phyloP scores from a whole-genome alignment of 352 stramenopile genomes.

The Globisporangium orthogonon region DNA sequence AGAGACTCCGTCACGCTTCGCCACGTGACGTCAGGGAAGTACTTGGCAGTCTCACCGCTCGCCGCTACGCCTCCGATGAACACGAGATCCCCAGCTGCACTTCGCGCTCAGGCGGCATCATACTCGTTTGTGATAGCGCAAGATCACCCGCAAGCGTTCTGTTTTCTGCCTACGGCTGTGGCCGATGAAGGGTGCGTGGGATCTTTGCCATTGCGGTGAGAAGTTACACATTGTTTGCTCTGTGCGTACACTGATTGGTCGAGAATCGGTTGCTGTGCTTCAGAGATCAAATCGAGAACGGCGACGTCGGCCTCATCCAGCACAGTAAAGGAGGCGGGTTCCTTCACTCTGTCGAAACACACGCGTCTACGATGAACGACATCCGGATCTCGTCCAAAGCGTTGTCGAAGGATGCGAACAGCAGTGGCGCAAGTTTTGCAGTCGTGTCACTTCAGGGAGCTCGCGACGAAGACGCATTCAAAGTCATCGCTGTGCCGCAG shows the following conservation, averaged over 20 bases:
- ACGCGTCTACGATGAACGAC: slow-evolving; percentile 56
- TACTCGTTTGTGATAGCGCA: slow-evolving; percentile 30
- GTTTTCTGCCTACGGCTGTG: slow-evolving; percentile 51
- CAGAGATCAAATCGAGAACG: slow-evolving; percentile 38
- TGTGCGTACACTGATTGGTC: neutral
- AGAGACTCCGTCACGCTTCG: slow-evolving; percentile 39
- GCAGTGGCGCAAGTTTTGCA: slow-evolving; percentile 26
- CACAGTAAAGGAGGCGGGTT: slow-evolving; percentile 41
- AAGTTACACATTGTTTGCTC: too few species aligned
- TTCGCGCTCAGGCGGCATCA: slow-evolving; percentile 7
- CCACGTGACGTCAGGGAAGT: slow-evolving; percentile 50
- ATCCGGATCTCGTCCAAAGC: slow-evolving; percentile 57
- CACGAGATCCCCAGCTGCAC: slow-evolving; percentile 15
- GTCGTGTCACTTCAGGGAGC: slow-evolving; percentile 39
- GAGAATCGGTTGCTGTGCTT: neutral
- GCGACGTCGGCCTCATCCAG: slow-evolving; percentile 55
- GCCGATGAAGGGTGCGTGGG: slow-evolving; percentile 42
- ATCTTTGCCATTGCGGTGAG: neutral
- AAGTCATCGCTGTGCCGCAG: slow-evolving; percentile 36
- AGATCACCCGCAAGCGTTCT: slow-evolving; percentile 38
- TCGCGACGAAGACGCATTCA: slow-evolving; percentile 70
- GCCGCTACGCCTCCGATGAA: slow-evolving; percentile 12
- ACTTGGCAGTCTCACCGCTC: slow-evolving; percentile 31
- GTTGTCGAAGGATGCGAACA: slow-evolving; percentile 20
- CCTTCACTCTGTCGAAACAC: slow-evolving; percentile 59